Evolutionary conservation across 2,329 filamentous ascomycete genomes (phyloP).

Genomic region (Paecilomyces formosus): DNA sequence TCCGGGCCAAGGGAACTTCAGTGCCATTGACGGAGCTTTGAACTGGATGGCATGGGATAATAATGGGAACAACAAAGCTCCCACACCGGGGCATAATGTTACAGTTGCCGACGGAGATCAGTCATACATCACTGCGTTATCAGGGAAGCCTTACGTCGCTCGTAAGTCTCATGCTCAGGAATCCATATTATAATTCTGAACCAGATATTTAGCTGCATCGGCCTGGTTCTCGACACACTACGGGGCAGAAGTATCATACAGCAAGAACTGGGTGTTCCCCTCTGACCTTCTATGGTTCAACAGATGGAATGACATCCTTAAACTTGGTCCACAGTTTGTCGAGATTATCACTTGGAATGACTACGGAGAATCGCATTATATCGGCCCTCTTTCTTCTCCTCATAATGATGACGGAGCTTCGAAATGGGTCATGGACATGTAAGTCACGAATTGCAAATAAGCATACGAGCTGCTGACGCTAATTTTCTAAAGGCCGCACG

Average conservation of each 20-base stretch:
- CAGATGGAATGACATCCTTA: slow-evolving; percentile 36
- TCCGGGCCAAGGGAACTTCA: slow-evolving; percentile 32
- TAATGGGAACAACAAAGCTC: slow-evolving; percentile 43
- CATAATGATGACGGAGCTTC: slow-evolving; percentile 33
- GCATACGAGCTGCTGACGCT: neutral
- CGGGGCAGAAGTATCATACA: slow-evolving; percentile 37
- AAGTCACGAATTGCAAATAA: slow-evolving; percentile 7
- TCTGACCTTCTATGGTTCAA: slow-evolving; percentile 39
- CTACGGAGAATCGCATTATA: slow-evolving; percentile 51
- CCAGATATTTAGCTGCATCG: slow-evolving; percentile 29
- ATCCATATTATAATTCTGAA: neutral
- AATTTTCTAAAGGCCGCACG: slow-evolving; percentile 35
- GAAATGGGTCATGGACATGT: slow-evolving; percentile 46
- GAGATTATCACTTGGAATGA: slow-evolving; percentile 45
- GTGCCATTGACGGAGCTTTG: slow-evolving; percentile 33
- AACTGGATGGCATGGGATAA: slow-evolving; percentile 41
- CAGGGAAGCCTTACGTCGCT: slow-evolving; percentile 43
- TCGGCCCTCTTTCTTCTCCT: slow-evolving; percentile 41
- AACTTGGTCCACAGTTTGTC: slow-evolving; percentile 42
- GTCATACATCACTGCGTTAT: slow-evolving; percentile 24
- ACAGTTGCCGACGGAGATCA: slow-evolving; percentile 34
- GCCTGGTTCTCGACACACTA: slow-evolving; percentile 49
- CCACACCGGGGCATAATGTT: slow-evolving; percentile 30
- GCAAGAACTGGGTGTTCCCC: slow-evolving; percentile 47
- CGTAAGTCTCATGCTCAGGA: slow-evolving; percentile 18